Conservation (phyloP, 1,139 yeast genomes). For the Hansenula sp. region DNA sequence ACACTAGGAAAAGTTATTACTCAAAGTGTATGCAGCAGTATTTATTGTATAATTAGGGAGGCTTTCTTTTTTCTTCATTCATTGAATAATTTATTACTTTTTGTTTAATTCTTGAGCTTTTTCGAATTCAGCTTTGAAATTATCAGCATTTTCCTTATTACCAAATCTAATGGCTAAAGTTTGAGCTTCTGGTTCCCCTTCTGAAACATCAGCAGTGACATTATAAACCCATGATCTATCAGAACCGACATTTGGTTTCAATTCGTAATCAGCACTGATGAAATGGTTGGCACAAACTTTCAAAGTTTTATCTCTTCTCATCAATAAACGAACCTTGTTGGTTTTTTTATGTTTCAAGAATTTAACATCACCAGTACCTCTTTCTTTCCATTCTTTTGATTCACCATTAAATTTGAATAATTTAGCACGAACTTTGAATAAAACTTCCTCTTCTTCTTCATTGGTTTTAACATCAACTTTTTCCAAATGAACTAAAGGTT, state of each 20-base stretch:
- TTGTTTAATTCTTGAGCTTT: constrained; percentile 70
- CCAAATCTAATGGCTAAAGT: constrained; percentile 97
- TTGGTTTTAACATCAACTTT: constrained; percentile 95
- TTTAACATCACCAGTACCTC: constrained; percentile 98
- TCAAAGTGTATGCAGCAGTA: too few relatives aligned
- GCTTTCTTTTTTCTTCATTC: too few relatives aligned
- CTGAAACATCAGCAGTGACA: constrained; percentile 92
- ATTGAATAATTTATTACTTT: constrained; percentile 12
- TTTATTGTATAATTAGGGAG: too few relatives aligned
- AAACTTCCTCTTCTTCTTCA: constrained; percentile 91
- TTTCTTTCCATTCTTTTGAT: constrained; percentile 96
- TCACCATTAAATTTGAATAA: constrained; percentile 84
- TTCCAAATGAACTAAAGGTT: constrained; percentile 92
- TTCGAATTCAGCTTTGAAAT: constrained; percentile 90
- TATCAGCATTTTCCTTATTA: constrained; percentile 94
- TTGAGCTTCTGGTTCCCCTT: constrained; percentile 94
- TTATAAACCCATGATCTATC: constrained; percentile 98
- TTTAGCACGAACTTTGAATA: constrained; percentile 90
- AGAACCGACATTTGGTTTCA: constrained; percentile 92
- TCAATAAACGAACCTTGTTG: constrained; percentile 80
- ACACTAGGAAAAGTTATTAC: too few relatives aligned
- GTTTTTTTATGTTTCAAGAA: constrained; percentile 84
- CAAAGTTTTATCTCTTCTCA: constrained; percentile 98
- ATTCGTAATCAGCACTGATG: constrained; percentile 77
- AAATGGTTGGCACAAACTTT: constrained; percentile 98